Evolutionary conservation across 805 yeast genomes (phyloP), one percentile per base, ranked within the genome.

Genomic region (Metschnikowia picachoensis): DNA sequence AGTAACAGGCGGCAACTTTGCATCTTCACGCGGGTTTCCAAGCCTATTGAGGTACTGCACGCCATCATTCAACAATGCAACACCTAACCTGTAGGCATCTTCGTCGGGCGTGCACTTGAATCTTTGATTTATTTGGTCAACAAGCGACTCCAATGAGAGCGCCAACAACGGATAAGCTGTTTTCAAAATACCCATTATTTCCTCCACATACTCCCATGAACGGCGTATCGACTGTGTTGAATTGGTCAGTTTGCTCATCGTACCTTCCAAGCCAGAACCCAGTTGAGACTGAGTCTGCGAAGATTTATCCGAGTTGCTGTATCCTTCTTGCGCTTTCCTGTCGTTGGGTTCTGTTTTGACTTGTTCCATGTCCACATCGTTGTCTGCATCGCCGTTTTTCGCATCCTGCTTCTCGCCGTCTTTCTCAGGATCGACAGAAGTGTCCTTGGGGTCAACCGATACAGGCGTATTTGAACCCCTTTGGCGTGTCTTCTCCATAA

Each of bases 131-230:
- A 94, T 88, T 70, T 95, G 99, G 59, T 95, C 98, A 28, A 94
- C 97, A 44, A 95, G 70, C 0, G 98, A 89, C 65, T 94, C 99
- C 52, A 95, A 74, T 0, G 97, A 89, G 37, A 94, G 76, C 0
- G 99, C 96, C 51, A 94, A 70, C 43, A 94, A 70, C 2, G 99
- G 99, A 64, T 91, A 94, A 0, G 98, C 97, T 0, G 99, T 95
- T 63, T 94, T 94, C 62, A 95, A 72, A 45, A 94, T 91, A 17
- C 95, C 94, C 87, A 90, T 89, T 46, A 94, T 85, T 59, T 92
- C 98, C 44, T 79, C 84, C 25, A 91, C 91, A 59, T 92, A 83
- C 57, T 89, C 96, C 95, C 96, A 89, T 10, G 98, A 95, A 65
- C 87, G 92, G 47, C 80, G 79, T 32, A 60, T 56, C 3, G 58